Evolutionary conservation across 2,329 filamentous ascomycete species (phyloP).

Genomic region (Clonostachys chloroleuca): DNA sequence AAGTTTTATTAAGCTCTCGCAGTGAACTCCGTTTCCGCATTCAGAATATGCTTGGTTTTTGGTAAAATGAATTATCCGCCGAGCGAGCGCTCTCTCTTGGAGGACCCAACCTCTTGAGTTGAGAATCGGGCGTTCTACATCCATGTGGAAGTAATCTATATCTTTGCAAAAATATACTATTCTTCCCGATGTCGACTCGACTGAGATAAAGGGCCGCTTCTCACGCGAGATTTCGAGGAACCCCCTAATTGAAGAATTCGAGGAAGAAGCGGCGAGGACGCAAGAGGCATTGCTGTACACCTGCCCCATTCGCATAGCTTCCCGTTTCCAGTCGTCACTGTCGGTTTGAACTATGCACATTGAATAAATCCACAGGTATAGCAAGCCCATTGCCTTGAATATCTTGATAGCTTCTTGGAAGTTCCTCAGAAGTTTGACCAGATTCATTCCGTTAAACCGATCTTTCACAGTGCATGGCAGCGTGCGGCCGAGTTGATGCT

Average conservation of each 20-base stretch:
- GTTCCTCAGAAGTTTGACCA: constrained; percentile 23
- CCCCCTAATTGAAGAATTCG: not conserved
- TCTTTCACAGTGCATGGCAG: too few relatives aligned
- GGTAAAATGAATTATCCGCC: constrained; percentile 16
- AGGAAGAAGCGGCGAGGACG: not conserved
- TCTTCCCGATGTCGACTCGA: not conserved
- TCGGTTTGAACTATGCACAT: constrained; percentile 37
- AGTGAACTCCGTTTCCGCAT: not conserved
- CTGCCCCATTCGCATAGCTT: not conserved
- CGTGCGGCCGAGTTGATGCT: too few relatives aligned
- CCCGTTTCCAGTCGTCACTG: not conserved
- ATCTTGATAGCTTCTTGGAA: constrained; percentile 38
- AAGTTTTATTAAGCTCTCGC: not conserved
- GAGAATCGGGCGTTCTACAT: not conserved
- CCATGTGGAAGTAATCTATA: not conserved
- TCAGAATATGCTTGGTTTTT: not conserved
- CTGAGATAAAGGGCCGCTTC: not conserved
- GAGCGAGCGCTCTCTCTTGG: constrained; percentile 18
- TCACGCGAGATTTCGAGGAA: not conserved
- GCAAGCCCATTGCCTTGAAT: constrained; percentile 33
- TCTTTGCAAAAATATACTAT: not conserved
- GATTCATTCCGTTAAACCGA: too few relatives aligned
- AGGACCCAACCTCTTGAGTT: constrained; percentile 15
- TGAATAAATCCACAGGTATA: constrained; percentile 40
- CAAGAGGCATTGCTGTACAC: not conserved